Conservation (phyloP, 2,329 filamentous ascomycete species). For the Pleochaeta shiraiana region DNA sequence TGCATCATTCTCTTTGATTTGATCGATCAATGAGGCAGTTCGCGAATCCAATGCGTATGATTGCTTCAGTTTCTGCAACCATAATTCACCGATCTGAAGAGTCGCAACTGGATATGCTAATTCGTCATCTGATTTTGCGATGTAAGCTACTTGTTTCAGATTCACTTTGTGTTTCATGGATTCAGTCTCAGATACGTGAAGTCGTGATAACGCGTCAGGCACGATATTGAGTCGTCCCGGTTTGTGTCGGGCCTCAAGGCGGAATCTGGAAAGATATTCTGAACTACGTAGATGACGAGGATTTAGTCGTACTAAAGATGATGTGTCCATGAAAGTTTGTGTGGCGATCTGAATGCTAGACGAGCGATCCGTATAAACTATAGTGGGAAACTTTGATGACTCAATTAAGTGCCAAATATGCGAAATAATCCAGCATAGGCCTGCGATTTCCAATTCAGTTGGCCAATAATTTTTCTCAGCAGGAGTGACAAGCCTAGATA, state of each 20-base stretch:
- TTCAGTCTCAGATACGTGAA: not conserved
- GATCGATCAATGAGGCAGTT: not conserved
- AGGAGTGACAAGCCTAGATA: not conserved
- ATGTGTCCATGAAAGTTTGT: not conserved
- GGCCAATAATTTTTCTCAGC: not conserved
- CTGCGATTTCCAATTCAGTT: not conserved
- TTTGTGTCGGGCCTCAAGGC: not conserved
- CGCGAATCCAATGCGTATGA: not conserved
- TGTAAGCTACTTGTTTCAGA: not conserved
- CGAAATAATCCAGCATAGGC: not conserved
- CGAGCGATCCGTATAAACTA: not conserved
- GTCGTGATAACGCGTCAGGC: not conserved
- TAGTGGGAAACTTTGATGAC: not conserved
- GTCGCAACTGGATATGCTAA: not conserved
- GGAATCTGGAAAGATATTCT: constrained; percentile 2
- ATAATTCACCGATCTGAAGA: not conserved
- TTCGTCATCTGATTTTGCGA: not conserved
- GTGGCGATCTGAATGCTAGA: not conserved
- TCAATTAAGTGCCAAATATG: not conserved
- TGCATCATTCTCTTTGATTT: not conserved
- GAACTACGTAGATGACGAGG: not conserved
- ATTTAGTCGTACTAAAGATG: not conserved
- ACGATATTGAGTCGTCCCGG: not conserved
- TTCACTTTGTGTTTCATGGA: not conserved
- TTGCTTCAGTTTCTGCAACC: not conserved